Conservation (phyloP, 805 yeast species). For the Kodamaea leandrae region DNA sequence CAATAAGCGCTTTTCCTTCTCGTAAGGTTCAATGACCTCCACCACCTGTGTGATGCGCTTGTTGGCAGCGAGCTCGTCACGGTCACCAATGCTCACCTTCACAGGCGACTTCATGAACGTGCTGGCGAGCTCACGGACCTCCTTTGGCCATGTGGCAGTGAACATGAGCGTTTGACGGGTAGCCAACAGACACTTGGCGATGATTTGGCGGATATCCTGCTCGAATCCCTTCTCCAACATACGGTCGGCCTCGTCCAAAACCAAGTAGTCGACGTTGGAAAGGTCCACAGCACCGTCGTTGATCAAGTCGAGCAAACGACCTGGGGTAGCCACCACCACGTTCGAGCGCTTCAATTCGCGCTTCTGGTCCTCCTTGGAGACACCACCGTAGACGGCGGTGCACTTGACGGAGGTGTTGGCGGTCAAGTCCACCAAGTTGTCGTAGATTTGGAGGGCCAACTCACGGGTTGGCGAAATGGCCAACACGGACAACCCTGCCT, state of each 20-base stretch:
- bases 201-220: conserved; percentile 86
- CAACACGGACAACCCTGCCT: conserved; percentile 64
- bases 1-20: conserved; percentile 74
- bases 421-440: conserved; percentile 69
- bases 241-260: conserved; percentile 97
- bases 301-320: conserved; percentile 85
- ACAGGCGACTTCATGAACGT: conserved; percentile 84
- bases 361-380: conserved; percentile 90
- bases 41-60: conserved; percentile 91
- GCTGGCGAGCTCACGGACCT: conserved; percentile 88
- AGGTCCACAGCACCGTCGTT: conserved; percentile 83
- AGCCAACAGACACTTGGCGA: conserved; percentile 50
- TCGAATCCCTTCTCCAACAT: conserved; percentile 98
- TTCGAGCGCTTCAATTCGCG: conserved; percentile 61
- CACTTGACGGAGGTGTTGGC: conserved; percentile 61
- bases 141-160: conserved; percentile 99
- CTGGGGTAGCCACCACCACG: conserved; percentile 97
- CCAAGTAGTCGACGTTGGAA: conserved; percentile 67
- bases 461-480: conserved; percentile 97
- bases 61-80: conserved; percentile 92
- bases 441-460: conserved; percentile 89
- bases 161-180: conserved; percentile 93
- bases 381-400: conserved; percentile 95
- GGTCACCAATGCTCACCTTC: conserved; percentile 87
- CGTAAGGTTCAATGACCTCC: conserved; percentile 76